These are phyloP conservation scores for Calonectria leucothoes DNA, from an alignment of 2,329 filamentous ascomycete species.

Conservation along the genomic window DNA sequence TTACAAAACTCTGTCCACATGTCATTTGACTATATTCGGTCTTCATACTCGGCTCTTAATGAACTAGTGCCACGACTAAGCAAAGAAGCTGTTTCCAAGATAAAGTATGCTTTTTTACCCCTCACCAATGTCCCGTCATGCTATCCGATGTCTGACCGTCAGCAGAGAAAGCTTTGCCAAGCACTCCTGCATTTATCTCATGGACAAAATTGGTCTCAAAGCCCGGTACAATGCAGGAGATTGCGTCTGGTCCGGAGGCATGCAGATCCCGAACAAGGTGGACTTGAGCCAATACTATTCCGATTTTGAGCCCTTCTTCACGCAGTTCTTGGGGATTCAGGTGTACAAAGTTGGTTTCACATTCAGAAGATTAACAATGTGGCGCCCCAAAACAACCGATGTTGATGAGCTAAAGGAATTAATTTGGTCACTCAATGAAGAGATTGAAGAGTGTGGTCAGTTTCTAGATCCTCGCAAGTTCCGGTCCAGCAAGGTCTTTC, in stretches of 20 bases:
- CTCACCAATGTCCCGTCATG: background rate
- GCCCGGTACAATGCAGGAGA: slow-evolving; percentile 28
- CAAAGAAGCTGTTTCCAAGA: background rate
- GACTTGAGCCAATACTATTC: slow-evolving; percentile 33
- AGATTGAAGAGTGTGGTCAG: slow-evolving; percentile 30
- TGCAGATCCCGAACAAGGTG: slow-evolving; percentile 29
- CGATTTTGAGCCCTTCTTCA: slow-evolving; percentile 33
- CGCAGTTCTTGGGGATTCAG: slow-evolving; percentile 27
- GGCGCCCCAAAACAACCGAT: background rate
- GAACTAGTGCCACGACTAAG: background rate
- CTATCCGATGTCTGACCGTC: background rate
- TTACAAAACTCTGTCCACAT: background rate
- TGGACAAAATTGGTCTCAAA: slow-evolving; percentile 9
- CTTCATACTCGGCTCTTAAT: background rate
- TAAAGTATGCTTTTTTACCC: background rate
- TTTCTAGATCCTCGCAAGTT: slow-evolving; percentile 31
- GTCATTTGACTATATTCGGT: background rate
- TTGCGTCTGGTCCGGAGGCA: slow-evolving; percentile 35
- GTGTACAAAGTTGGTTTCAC: slow-evolving; percentile 25
- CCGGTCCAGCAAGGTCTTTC: slow-evolving; percentile 22
- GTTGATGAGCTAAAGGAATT: background rate
- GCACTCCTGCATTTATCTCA: slow-evolving; percentile 16
- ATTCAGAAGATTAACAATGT: slow-evolving; percentile 25
- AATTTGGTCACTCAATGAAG: slow-evolving; percentile 32
- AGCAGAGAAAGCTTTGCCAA: slow-evolving; percentile 11